Evolutionary conservation across 164 flowering plant genomes (phyloP), one percentile per base, ranked within the genome.

Genomic region (Euptelea pleiosperma): DNA sequence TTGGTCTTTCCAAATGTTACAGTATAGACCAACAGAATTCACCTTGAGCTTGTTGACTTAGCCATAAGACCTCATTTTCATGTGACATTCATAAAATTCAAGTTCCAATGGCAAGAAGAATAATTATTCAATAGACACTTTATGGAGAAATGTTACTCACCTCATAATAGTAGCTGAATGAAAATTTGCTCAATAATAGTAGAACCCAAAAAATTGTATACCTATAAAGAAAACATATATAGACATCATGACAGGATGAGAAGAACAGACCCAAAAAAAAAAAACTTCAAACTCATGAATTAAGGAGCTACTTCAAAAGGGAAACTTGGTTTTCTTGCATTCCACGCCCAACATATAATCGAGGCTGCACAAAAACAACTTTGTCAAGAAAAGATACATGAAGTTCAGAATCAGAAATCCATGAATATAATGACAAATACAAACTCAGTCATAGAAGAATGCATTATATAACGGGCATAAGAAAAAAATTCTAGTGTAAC

Each of bases 131-230:
- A 19, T 28, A 18, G 16, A 26, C n/a, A 22, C 26, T 35, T 44
- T 1, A 22, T 19, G 31, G 16, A 45, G 19, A 15, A 11, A 58
- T 31, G 40, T 29, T 28, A 40, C 55, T 49, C 48, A 56, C 97
- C 94, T 93, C 96, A 73, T 82, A 89, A 48, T 50, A 57, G 72
- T 93, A 93, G 82, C 97, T 93, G 71, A 93, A 93, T 15, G 65
- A 55, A 47, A 89, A 78, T 68, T 93, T 93, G 70, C 83, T 77
- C n/a, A 77, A 55, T 47, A 93, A 64, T 29, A 93, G 71, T 42
- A 83, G 67, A 60, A 76, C 34, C 98, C 97, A 89, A 39, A 89
- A 93, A 19, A 86, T 12, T 19, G 87, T 77, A 60, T 93, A 93
- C 81, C 98, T 93, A 55, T 50, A 66, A 47, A 42, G 10, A 46